Evolutionary conservation across 805 yeast genomes (phyloP).

Genomic region (Lipomyces sp.): DNA sequence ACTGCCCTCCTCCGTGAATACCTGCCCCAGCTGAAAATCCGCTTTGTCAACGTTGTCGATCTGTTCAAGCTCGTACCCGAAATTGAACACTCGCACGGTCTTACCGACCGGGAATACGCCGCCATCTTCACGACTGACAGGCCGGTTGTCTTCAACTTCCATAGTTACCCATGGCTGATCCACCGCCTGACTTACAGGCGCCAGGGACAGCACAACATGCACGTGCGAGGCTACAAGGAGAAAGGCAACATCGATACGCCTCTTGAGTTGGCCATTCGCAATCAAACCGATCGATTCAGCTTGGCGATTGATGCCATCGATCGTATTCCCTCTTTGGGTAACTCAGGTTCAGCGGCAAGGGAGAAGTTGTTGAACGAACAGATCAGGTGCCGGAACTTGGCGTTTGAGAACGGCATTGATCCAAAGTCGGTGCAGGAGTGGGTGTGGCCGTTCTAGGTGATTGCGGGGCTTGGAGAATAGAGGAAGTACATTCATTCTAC

Average conservation of each 20-base stretch:
- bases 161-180: constrained; percentile 13
- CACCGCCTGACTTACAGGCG: constrained; percentile 13
- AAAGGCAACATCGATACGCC: constrained; percentile 15
- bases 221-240: constrained; percentile 16
- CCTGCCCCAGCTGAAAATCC: constrained; percentile 12
- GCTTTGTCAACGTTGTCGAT: constrained; percentile 16
- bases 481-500: background rate
- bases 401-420: constrained; percentile 13
- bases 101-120: constrained; percentile 9
- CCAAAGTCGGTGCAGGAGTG: constrained; percentile 10
- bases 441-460: constrained; percentile 8
- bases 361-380: constrained; percentile 12
- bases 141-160: constrained; percentile 15
- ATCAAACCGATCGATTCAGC: constrained; percentile 13
- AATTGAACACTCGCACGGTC: constrained; percentile 11
- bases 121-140: constrained; percentile 13
- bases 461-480: background rate
- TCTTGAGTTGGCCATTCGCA: constrained; percentile 15
- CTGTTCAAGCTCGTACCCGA: constrained; percentile 11
- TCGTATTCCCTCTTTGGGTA: constrained; percentile 10
- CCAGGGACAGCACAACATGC: constrained; percentile 11
- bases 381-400: constrained; percentile 11
- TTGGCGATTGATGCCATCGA: constrained; percentile 13
- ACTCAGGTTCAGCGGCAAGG: constrained; percentile 7
- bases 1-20: constrained; percentile 17